Evolutionary conservation across 768 basidiomycete species (phyloP).

Genomic region (Clitopilus hobsonii): DNA sequence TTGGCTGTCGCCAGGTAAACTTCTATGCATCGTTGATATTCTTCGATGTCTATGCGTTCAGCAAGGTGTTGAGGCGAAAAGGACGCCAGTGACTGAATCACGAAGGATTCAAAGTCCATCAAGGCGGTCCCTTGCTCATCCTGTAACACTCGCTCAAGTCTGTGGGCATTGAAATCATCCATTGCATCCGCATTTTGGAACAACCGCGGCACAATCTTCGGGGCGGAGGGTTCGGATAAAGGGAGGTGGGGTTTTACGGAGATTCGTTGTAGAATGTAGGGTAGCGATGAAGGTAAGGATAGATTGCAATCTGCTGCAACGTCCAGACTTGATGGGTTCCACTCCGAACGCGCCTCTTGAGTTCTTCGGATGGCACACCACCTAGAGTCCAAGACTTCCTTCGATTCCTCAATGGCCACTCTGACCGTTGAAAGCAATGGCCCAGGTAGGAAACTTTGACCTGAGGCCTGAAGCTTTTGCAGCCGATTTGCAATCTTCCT

Average conservation of each 20-base stretch:
- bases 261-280: constrained; percentile 18
- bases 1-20: constrained; percentile 21
- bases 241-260: constrained; percentile 1
- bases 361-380: constrained; percentile 25
- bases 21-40: constrained; percentile 20
- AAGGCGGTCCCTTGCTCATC: constrained; percentile 16
- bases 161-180: constrained; percentile 2
- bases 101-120: constrained; percentile 31
- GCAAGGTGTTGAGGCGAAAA: constrained; percentile 16
- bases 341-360: constrained; percentile 18
- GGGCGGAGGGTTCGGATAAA: too few relatives aligned
- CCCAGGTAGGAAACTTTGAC: constrained; percentile 4
- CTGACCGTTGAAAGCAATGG: constrained; percentile 14
- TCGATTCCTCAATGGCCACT: constrained; percentile 13
- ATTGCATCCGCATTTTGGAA: too few relatives aligned
- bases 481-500: constrained; percentile 32
- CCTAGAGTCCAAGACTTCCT: constrained; percentile 21
- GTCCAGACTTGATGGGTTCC: constrained; percentile 20
- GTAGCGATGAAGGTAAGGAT: constrained; percentile 22
- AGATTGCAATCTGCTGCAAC: constrained; percentile 24
- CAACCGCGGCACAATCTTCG: too few relatives aligned
- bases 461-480: constrained; percentile 28
- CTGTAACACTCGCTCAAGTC: constrained; percentile 1
- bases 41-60: constrained; percentile 10
- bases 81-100: constrained; percentile 19